Evolutionary conservation across 2,329 filamentous ascomycete genomes (phyloP), one percentile per base, ranked within the genome.

Genomic region (Aspergillus glaucus): DNA sequence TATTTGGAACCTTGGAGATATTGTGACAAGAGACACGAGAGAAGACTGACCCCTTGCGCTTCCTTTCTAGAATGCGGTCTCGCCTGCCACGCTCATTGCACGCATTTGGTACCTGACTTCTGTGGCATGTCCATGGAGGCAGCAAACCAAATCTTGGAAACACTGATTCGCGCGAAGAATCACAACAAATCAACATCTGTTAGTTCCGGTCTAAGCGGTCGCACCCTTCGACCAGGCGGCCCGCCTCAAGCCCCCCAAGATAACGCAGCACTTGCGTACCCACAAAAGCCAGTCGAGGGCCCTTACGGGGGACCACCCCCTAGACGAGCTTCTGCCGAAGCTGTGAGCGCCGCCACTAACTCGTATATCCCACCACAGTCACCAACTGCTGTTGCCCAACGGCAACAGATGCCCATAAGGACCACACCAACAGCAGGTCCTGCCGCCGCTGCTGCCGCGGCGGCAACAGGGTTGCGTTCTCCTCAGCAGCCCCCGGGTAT

Each of bases 51-150:
- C 24, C 19, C 44, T 46, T 36, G 10, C 26, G 26, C 17, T 40
- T 40, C 19, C 15, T 43, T 46, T 53, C 26, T 54, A 84, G 93
- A 98, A 81, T 98, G 93, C 70, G 80, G 79, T 58, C 86, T 96
- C 52, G 96, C 92, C 21, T 92, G 88, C 54, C 93, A 98, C 70
- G 85, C 89, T 17, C 80, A 87, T 50, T 98, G 93, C 70, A 88
- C 90, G 17, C 93, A 98, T 70, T 81, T 98, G 58, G 92, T 98
- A 28, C 93, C 93, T 17, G 93, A 98, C 68, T 98, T 98, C 73
- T 98, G 93, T 68, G 93, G 93, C 59, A 98, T 98, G 90, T 94
- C 90, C 24, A 97, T 97, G 93, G 87, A 93, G 49, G 87, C 88
- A 34, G 93, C 93, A 40, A 97, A 96, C 68, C 84, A 94, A 64